Conservation (phyloP, 129 eudicot genomes). For the Arctium minus region DNA sequence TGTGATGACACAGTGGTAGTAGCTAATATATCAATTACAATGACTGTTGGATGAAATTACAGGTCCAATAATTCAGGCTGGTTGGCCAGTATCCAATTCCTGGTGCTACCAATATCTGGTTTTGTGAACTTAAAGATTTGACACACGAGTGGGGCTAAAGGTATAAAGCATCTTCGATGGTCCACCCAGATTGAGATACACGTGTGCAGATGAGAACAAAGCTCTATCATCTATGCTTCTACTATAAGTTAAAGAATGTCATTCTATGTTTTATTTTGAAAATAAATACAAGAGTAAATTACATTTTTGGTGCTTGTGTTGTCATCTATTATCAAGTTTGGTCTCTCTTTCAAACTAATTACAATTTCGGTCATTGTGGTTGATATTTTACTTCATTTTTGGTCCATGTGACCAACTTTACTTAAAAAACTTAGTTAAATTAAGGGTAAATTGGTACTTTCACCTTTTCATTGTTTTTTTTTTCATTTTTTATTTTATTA, state of each 20-base stretch:
- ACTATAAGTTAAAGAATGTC: not conserved
- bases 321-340: too few relatives aligned
- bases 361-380: too few relatives aligned
- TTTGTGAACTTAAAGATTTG: not conserved
- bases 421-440: too few relatives aligned
- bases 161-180: conserved; percentile 7
- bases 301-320: too few relatives aligned
- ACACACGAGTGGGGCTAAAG: conserved; percentile 8
- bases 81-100: not conserved
- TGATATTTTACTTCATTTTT: too few relatives aligned
- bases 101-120: conserved; percentile 1
- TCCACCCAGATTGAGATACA: conserved; percentile 10
- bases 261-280: not conserved
- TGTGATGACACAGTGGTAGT: not conserved
- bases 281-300: too few relatives aligned
- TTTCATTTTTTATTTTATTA: too few relatives aligned
- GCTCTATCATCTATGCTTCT: not conserved
- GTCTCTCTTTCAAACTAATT: too few relatives aligned
- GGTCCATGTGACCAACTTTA: too few relatives aligned
- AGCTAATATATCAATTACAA: not conserved
- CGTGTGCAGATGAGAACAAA: conserved; percentile 8
- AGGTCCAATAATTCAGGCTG: not conserved
- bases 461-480: too few relatives aligned
- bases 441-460: too few relatives aligned
- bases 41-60: not conserved